Base-by-base conservation (phyloP, 2,329 filamentous ascomycete genomes). In the Penicillium hesseltinei region DNA sequence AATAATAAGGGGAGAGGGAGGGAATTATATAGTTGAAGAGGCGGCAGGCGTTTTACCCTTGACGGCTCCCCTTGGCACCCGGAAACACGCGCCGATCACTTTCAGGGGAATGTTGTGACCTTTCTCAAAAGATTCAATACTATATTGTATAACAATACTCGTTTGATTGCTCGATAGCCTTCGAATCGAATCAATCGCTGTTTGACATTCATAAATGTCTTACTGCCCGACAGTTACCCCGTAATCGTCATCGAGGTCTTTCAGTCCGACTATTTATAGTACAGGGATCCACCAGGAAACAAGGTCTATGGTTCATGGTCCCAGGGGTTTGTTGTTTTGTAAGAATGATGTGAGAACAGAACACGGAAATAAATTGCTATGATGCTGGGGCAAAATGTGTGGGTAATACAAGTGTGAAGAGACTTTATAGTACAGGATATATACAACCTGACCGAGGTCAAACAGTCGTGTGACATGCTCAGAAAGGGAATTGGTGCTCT, bases 231-330 rank as follows among this genome's bases (percentile, higher is more conserved):
- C 29, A 25, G 15, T 42, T 40, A n/a, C 25, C 40, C 38, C 42
- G 27, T 35, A 23, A 51, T 54, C 50, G 47, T 54, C 43, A 39
- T 29, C 13, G 17, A 48, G 29, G 39, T 39, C 46, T 59, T 60
- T 60, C 50, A 57, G 42, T 27, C 21, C 7, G 43, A 25, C 57
- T 61, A 59, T 59, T 56, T 53, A 45, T 59, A 51, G 59, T 33
- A 38, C 19, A 53, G 33, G 23, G 33, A 47, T 48, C 50, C 50
- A 52, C 39, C 15, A 23, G 25, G 33, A 29, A 43, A 44, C 36
- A 19, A 5, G 27, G 40, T 35, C 36, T 15, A 29, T 49, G 42
- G 52, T 53, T 51, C 50, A 45, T 35, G 27, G 23, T 15, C 8
- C n/a, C 13, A 25, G 25, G 15, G 15, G 25, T 51, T 44, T 33